Percentiles rank a stretch among this genome's conserved stretches.
Evolutionary conservation across 2,329 filamentous ascomycete genomes (phyloP).

Genomic region (Colletotrichum sublineola): DNA sequence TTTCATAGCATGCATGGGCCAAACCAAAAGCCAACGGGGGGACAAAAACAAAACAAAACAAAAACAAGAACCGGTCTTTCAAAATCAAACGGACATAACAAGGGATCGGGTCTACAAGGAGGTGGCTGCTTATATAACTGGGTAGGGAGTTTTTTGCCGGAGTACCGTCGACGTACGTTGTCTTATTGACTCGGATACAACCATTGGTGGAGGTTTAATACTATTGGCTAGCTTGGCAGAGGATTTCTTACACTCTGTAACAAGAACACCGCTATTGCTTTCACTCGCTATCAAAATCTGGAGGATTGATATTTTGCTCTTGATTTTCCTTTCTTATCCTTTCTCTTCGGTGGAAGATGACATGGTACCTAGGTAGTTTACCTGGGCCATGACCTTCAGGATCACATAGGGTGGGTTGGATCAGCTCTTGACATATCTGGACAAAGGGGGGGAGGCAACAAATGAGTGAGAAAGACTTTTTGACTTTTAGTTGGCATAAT

Average conservation of each 20-base stretch:
- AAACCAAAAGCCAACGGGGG: conserved; percentile 36
- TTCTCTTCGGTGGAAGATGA: neutral
- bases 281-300: conserved; percentile 10
- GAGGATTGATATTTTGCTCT: neutral
- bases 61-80: conserved; percentile 29
- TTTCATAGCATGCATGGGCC: conserved; percentile 40
- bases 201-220: conserved; percentile 29
- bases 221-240: conserved; percentile 6
- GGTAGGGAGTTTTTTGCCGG: conserved; percentile 37
- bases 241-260: conserved; percentile 1
- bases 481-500: conserved; percentile 28
- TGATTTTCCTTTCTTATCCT: neutral
- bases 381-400: neutral
- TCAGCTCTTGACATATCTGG: neutral
- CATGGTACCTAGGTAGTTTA: neutral
- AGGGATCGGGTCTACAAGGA: conserved; percentile 32
- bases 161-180: conserved; percentile 11
- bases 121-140: conserved; percentile 38
- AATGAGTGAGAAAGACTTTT: neutral
- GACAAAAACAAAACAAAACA: conserved; percentile 26
- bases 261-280: neutral
- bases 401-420: neutral
- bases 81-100: conserved; percentile 38
- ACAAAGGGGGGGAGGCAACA: neutral
- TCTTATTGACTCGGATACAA: conserved; percentile 1